phyloP scores from a whole-genome alignment of 768 basidiomycete species.

The Gautieria morchelliformis region DNA sequence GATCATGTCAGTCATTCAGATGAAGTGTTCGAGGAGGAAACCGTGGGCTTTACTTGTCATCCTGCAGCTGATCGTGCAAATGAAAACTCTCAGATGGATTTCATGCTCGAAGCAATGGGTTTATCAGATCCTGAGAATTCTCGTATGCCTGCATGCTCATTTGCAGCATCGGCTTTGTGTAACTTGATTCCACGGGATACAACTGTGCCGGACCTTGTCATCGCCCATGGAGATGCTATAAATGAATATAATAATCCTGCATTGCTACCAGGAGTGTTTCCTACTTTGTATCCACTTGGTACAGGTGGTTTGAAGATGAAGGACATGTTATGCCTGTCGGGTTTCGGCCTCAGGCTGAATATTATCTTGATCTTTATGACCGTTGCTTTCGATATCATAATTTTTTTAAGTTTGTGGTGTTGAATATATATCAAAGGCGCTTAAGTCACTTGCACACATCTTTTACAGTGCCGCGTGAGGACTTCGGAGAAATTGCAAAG shows the following conservation, averaged over 20 bases:
- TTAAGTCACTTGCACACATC: slow-evolving; percentile 22
- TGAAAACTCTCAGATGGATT: too few species aligned
- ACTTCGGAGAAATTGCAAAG: slow-evolving; percentile 20
- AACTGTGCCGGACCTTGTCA: slow-evolving; percentile 12
- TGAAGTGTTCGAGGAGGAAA: slow-evolving; percentile 4
- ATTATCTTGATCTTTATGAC: slow-evolving; percentile 24
- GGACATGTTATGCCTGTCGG: slow-evolving; percentile 13
- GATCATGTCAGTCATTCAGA: slow-evolving; percentile 12
- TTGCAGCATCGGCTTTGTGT: not conserved
- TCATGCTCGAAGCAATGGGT: slow-evolving; percentile 21
- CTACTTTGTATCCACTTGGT: slow-evolving; percentile 35
- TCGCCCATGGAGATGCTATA: slow-evolving; percentile 27
- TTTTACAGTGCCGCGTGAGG: slow-evolving; percentile 19
- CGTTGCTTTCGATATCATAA: slow-evolving; percentile 27
- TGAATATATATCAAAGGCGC: slow-evolving; percentile 32
- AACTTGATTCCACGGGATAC: slow-evolving; percentile 6
- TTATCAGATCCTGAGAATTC: slow-evolving; percentile 19
- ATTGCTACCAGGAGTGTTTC: slow-evolving; percentile 32
- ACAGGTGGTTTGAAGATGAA: slow-evolving; percentile 31
- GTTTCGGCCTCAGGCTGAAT: slow-evolving; percentile 25
- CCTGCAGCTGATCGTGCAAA: slow-evolving; percentile 13
- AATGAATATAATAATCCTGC: slow-evolving; percentile 28
- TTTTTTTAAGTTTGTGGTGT: slow-evolving; percentile 32
- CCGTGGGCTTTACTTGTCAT: slow-evolving; percentile 9
- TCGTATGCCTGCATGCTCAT: slow-evolving; percentile 13